phyloP scores from a whole-genome alignment of 768 basidiomycete species.

The Tylopilus sp. region DNA sequence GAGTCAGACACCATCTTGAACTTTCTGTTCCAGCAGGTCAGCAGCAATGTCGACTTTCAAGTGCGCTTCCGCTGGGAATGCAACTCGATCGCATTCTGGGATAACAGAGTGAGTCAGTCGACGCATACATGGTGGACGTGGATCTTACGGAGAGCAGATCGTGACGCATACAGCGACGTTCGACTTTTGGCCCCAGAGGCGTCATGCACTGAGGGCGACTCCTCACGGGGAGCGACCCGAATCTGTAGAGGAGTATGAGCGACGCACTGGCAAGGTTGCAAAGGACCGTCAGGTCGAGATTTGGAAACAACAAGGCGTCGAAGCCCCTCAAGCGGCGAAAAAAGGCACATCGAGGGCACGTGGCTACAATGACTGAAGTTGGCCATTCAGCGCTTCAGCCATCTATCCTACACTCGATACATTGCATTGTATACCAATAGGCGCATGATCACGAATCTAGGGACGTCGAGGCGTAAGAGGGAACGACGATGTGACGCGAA shows the following conservation, averaged over 20 bases:
- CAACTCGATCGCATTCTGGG: slow-evolving; percentile 83
- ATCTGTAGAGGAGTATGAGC: slow-evolving; percentile 72
- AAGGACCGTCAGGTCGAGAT: slow-evolving; percentile 72
- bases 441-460: not conserved
- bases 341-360: slow-evolving; percentile 37
- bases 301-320: slow-evolving; percentile 64
- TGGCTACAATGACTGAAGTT: slow-evolving; percentile 60
- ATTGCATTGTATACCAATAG: not conserved
- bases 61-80: slow-evolving; percentile 76
- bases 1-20: slow-evolving; percentile 73
- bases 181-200: slow-evolving; percentile 74
- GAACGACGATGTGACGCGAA: not conserved
- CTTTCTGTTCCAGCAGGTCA: slow-evolving; percentile 70
- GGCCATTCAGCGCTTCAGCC: not conserved
- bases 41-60: slow-evolving; percentile 68
- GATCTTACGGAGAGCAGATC: slow-evolving; percentile 37
- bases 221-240: slow-evolving; percentile 77
- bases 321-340: slow-evolving; percentile 30
- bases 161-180: slow-evolving; percentile 79
- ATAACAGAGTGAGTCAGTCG: slow-evolving; percentile 60
- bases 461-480: not conserved
- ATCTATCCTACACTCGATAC: slow-evolving; percentile 8
- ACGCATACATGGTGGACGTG: not conserved
- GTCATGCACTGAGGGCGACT: slow-evolving; percentile 78
- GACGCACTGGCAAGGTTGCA: slow-evolving; percentile 58